Base-by-base conservation (phyloP, 129 eudicot species). In the Deinandra increscens region DNA sequence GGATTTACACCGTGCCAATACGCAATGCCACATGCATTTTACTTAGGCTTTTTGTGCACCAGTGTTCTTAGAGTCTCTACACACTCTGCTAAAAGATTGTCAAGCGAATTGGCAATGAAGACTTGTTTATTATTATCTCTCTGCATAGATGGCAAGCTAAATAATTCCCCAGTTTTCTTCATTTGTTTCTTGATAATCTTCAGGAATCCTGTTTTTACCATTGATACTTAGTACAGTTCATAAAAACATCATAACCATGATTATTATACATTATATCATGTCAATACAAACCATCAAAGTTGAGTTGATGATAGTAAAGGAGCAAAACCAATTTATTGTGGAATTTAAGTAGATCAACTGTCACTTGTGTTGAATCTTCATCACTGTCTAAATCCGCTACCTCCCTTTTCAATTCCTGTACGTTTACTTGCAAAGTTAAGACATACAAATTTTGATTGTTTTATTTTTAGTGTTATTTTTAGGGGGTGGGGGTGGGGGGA, bases 121-220 rank as follows among this genome's bases (percentile, higher is more conserved):
- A 76, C 68, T 53, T 74, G 68, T 11, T 80, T 71, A 6, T 75
- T 68, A 46, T 69, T 19, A 56, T 75, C 54, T 50, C 76, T 69
- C 15, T 45, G 55, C 75, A 74, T 69, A 69, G 46, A 68, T 9
- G 81, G 51, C 64, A 72, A 66, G 60, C 58, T 53, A 22, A 81
- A 58, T 31, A 13, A n/a, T n/a, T 5, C 48, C 29, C 85, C 85
- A 4, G 79, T 81, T 79, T 81, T 81, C 85, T 76, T 81, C 59
- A 33, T 76, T 69, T 77, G 79, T 56, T 81, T 81, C 82, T 77
- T 81, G 64, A 77, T 63, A 38, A 81, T 81, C 78, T 81, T 81
- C 36, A 66, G 4, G 15, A 81, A 61, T 23, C 82, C 85, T 81
- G 82, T 60, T 66, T 58, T 66, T 46, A n/a, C 11, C 11, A 22